These are phyloP conservation scores for Nakazawaea wyomingensis DNA, from an alignment of 805 yeast species.

Conservation along the genomic window DNA sequence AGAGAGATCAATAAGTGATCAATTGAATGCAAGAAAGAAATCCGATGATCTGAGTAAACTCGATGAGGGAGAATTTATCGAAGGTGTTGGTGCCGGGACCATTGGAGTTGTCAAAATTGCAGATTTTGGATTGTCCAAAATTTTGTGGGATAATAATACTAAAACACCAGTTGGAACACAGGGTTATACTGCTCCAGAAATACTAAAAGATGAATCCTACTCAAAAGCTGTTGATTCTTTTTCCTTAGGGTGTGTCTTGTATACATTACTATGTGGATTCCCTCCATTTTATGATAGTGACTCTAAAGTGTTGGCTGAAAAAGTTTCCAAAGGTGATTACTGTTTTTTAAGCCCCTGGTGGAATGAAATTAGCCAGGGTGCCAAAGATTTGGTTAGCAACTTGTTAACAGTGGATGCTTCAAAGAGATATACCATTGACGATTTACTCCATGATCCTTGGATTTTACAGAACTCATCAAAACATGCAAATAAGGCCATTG, in stretches of 20 bases:
- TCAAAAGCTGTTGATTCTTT: conserved; percentile 68
- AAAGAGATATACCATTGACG: conserved; percentile 61
- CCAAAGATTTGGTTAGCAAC: conserved; percentile 61
- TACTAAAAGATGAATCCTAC: conserved; percentile 52
- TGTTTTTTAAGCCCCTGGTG: conserved; percentile 83
- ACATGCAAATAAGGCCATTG: conserved; percentile 17
- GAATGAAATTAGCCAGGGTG: conserved; percentile 73
- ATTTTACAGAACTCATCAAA: conserved; percentile 17
- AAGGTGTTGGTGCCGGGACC: conserved; percentile 55
- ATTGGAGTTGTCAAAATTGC: conserved; percentile 63
- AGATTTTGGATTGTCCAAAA: conserved; percentile 66
- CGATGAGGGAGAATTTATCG: conserved; percentile 56
- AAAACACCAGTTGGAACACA: conserved; percentile 76
- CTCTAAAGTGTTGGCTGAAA: conserved; percentile 53
- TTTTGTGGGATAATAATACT: conserved; percentile 43
- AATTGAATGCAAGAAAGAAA: conserved; percentile 37
- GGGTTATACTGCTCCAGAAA: conserved; percentile 73
- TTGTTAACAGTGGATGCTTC: conserved; percentile 67
- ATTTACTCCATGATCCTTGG: conserved; percentile 73
- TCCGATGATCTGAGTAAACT: conserved; percentile 56
- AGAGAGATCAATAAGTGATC: conserved; percentile 39
- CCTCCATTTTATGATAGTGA: conserved; percentile 77
- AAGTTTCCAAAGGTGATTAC: conserved; percentile 67
- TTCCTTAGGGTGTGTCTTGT: conserved; percentile 69
- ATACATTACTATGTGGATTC: conserved; percentile 66